These are phyloP conservation scores for Heterotrichella gracilis DNA, from an alignment of 352 stramenopile species.

Conservation along the genomic window DNA sequence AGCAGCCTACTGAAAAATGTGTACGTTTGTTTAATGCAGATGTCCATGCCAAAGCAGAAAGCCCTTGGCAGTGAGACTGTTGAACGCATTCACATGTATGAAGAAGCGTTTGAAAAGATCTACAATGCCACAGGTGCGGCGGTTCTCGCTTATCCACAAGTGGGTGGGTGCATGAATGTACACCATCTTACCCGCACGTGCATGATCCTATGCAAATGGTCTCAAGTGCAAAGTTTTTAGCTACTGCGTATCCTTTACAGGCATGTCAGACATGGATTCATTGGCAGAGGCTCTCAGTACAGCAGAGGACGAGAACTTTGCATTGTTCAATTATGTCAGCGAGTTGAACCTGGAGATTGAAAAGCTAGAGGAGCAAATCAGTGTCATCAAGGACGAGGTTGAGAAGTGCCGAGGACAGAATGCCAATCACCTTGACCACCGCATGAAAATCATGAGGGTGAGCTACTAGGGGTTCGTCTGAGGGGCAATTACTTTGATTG, in stretches of 20 bases:
- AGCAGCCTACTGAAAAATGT: too few species aligned
- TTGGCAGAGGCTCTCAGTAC: slow-evolving; percentile 40
- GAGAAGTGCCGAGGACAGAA: slow-evolving; percentile 31
- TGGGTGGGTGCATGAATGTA: too few species aligned
- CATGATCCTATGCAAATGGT: too few species aligned
- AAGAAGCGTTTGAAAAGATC: slow-evolving; percentile 44
- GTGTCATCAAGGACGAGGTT: slow-evolving; percentile 24
- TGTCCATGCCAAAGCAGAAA: slow-evolving; percentile 30
- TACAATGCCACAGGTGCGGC: too few species aligned
- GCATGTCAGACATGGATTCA: slow-evolving; percentile 37
- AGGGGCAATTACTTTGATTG: too few species aligned
- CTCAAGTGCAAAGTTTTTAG: too few species aligned
- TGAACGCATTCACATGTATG: too few species aligned
- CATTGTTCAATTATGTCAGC: slow-evolving; percentile 64
- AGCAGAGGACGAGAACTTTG: slow-evolving; percentile 65
- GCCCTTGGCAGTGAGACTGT: too few species aligned
- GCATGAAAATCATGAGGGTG: slow-evolving; percentile 27
- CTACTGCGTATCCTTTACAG: too few species aligned
- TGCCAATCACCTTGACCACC: slow-evolving; percentile 25
- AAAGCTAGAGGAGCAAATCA: slow-evolving; percentile 23
- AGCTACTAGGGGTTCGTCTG: too few species aligned
- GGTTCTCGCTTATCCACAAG: too few species aligned
- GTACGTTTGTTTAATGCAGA: slow-evolving; percentile 38
- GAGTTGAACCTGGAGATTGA: slow-evolving; percentile 52
- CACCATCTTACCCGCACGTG: too few species aligned